Conservation (phyloP, 805 yeast genomes). For the Kodamaea leandrae region DNA sequence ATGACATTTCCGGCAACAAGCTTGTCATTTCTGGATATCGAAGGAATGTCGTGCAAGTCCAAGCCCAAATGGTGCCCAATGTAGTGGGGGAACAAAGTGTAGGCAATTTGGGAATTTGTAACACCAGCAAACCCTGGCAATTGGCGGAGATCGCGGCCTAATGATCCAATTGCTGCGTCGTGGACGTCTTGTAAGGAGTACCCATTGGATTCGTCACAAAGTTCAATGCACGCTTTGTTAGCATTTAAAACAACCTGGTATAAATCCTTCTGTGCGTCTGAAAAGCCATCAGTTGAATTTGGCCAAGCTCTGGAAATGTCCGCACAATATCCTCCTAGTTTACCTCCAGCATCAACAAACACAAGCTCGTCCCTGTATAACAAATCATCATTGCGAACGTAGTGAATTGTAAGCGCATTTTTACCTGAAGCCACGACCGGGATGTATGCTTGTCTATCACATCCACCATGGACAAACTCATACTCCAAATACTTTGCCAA, state of each 20-base stretch:
- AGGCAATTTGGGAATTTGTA: slow-evolving; percentile 49
- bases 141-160: slow-evolving; percentile 65
- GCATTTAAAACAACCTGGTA: slow-evolving; percentile 87
- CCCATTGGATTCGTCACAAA: slow-evolving; percentile 55
- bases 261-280: slow-evolving; percentile 76
- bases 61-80: slow-evolving; percentile 94
- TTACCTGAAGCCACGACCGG: slow-evolving; percentile 96
- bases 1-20: slow-evolving; percentile 74
- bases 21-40: slow-evolving; percentile 51
- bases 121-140: slow-evolving; percentile 61
- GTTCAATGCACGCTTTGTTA: slow-evolving; percentile 70
- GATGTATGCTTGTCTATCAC: slow-evolving; percentile 84
- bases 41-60: slow-evolving; percentile 83
- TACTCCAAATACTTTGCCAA: slow-evolving; percentile 79
- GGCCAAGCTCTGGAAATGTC: slow-evolving; percentile 99
- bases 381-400: slow-evolving; percentile 86
- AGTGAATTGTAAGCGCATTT: slow-evolving; percentile 89
- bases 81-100: slow-evolving; percentile 79
- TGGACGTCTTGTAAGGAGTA: slow-evolving; percentile 56
- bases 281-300: slow-evolving; percentile 63
- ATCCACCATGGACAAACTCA: slow-evolving; percentile 80
- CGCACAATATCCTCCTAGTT: slow-evolving; percentile 89
- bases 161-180: slow-evolving; percentile 54
- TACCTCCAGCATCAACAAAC: slow-evolving; percentile 93
- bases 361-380: slow-evolving; percentile 77